Evolutionary conservation across 2,329 filamentous ascomycete species (phyloP), one percentile per base, ranked within the genome.

Genomic region (Elsinoe arachidis): DNA sequence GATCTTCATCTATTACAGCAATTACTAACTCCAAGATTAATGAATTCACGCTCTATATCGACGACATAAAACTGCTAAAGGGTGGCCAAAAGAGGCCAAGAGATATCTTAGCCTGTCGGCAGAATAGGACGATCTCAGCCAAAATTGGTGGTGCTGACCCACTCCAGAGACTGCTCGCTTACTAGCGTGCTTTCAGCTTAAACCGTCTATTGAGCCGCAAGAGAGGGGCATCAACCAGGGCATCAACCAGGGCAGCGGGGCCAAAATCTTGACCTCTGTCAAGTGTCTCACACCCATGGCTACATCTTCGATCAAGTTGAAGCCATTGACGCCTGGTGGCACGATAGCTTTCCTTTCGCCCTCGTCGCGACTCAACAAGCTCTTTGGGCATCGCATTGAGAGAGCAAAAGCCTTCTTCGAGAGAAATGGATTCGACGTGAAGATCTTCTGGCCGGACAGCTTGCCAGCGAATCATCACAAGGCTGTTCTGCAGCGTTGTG

Each of bases 261-360:
- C 14, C 14, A n/a, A n/a, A n/a, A n/a, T n/a, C n/a, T n/a, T n/a
- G 41, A 4, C n/a, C 15, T n/a, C 14, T 17, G 41, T 14, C 6
- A 33, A 10, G 14, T 21, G 21, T 26, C 14, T 26, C 9, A 23
- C n/a, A 17, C 5, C 3, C 17, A 26, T 46, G 41, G 5, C 41
- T 19, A 6, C 41, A 46, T 23, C 41, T 17, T 26, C 17, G 17
- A 46, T 46, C 19, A 26, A 26, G 17, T 15, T 46, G 10, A 17
- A 15, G 39, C 19, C n/a, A 21, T 19, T 43, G 17, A 39, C 14
- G 37, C 37, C 37, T 10, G 64, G 67, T 37, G 67, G 67, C 41
- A 65, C 61, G 11, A 68, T 70, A 30, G 67, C 68, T 2, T 65
- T 69, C 41, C 39, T 70, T 17, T 68, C 68, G 1, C 66, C 67